phyloP scores from a whole-genome alignment of 2,329 filamentous ascomycete species.

The Xenoacremonium recifei region DNA sequence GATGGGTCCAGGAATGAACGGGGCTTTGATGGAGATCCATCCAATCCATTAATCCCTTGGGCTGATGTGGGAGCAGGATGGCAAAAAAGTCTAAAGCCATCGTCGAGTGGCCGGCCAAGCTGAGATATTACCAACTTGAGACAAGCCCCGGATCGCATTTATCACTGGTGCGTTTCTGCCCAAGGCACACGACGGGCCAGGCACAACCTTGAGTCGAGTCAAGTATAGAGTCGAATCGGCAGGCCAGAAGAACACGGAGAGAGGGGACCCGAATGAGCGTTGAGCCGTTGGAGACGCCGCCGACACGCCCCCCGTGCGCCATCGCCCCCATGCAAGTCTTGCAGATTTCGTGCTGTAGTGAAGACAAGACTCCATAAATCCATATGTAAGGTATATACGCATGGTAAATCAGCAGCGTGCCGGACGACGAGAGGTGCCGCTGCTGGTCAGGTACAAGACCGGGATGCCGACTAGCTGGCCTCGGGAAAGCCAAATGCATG shows the following conservation, averaged over 20 bases:
- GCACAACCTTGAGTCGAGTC: slow-evolving; percentile 2
- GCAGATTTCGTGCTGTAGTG: slow-evolving; percentile 4
- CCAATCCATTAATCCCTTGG: too few species aligned
- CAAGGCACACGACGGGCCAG: slow-evolving; percentile 14
- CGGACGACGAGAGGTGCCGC: slow-evolving; percentile 10
- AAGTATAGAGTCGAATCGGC: neutral
- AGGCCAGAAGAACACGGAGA: slow-evolving; percentile 4
- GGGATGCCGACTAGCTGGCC: slow-evolving; percentile 11
- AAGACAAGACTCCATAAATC: too few species aligned
- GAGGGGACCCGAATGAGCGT: neutral
- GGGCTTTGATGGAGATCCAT: slow-evolving; percentile 16
- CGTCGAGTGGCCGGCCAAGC: slow-evolving; percentile 17
- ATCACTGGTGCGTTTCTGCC: slow-evolving; percentile 20
- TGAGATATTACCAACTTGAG: slow-evolving; percentile 22
- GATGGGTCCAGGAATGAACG: slow-evolving; percentile 11
- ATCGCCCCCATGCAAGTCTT: too few species aligned
- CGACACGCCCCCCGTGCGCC: neutral
- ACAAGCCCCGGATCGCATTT: slow-evolving; percentile 22
- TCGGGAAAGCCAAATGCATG: slow-evolving; percentile 14
- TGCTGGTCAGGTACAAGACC: slow-evolving; percentile 12
- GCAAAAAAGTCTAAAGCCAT: slow-evolving; percentile 20
- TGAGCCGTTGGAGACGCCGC: too few species aligned
- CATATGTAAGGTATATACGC: neutral
- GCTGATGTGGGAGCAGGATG: slow-evolving; percentile 11
- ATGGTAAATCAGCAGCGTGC: slow-evolving; percentile 4